Conservation (phyloP, 495 filamentous ascomycete genomes). For the Hypoxylon crocopeplum region DNA sequence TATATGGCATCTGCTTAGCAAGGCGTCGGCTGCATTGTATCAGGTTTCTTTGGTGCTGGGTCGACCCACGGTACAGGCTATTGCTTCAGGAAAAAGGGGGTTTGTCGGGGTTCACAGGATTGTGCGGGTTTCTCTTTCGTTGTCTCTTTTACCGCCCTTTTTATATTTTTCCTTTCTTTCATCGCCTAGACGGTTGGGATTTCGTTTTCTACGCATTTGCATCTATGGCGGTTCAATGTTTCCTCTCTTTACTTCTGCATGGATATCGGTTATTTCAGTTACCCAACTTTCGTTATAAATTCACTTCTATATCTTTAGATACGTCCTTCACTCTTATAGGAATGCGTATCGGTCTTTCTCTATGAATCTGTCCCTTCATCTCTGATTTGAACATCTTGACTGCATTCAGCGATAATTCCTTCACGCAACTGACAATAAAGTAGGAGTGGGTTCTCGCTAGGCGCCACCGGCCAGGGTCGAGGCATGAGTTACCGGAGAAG, state of each 20-base stretch:
- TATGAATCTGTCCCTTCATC: not conserved
- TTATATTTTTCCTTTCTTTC: not conserved
- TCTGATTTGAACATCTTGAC: no score
- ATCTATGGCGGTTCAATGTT: conserved; percentile 15
- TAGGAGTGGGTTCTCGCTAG: no score
- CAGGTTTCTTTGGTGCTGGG: no score
- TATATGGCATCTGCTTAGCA: not conserved
- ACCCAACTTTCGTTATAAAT: not conserved
- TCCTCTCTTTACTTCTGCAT: conserved; percentile 1
- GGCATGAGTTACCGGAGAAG: no score
- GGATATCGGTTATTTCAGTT: not conserved
- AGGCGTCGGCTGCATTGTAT: conserved; percentile 5
- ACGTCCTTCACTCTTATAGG: not conserved
- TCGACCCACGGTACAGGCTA: no score
- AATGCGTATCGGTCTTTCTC: not conserved
- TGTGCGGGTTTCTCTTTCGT: conserved; percentile 10
- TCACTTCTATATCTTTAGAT: not conserved
- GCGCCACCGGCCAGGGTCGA: no score
- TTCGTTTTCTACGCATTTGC: conserved; percentile 11
- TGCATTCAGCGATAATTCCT: no score
- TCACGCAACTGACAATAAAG: no score
- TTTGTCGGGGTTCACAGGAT: conserved; percentile 3
- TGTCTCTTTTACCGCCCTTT: no score
- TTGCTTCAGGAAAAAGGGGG: conserved; percentile 3
- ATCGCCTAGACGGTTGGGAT: conserved; percentile 1